phyloP scores from a whole-genome alignment of 495 filamentous ascomycete species.

The Clohesyomyces aquaticus region DNA sequence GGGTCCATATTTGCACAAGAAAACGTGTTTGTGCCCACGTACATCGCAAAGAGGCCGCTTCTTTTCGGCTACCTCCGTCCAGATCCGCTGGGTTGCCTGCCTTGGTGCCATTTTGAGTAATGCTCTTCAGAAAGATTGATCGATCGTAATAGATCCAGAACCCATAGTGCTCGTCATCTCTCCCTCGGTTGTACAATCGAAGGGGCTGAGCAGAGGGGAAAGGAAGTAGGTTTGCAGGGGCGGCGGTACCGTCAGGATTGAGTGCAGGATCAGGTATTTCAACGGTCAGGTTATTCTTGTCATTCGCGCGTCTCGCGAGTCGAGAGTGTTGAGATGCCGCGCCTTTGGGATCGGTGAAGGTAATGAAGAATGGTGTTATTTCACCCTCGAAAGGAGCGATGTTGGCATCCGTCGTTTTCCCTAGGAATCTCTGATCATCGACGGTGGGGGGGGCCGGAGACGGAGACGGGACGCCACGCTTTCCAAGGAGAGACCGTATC shows the following conservation, averaged over 20 bases:
- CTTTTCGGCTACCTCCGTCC: conserved; percentile 65
- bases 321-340: conserved; percentile 21
- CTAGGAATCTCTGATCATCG: conserved; percentile 75
- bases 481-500: conserved; percentile 29
- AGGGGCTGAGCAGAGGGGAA: conserved; percentile 75
- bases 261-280: conserved; percentile 64
- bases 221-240: conserved; percentile 70
- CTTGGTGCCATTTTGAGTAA: conserved; percentile 22
- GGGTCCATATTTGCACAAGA: conserved; percentile 89
- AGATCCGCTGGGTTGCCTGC: conserved; percentile 56
- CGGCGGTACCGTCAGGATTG: conserved; percentile 69
- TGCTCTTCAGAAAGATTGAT: conserved; percentile 74
- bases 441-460: conserved; percentile 66
- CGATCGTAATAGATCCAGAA: conserved; percentile 93
- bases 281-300: conserved; percentile 55
- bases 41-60: conserved; percentile 67
- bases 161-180: conserved; percentile 82
- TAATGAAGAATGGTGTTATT: conserved; percentile 70
- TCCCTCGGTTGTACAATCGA: conserved; percentile 80
- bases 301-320: conserved; percentile 24
- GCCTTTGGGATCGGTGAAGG: conserved; percentile 40
- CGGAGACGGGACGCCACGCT: conserved; percentile 50
- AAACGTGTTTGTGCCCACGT: conserved; percentile 85
- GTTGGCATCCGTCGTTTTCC: conserved; percentile 78
- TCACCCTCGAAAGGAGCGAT: conserved; percentile 64